phyloP scores from a whole-genome alignment of 2,329 filamentous ascomycete species.

The Xylariaceae sp. region DNA sequence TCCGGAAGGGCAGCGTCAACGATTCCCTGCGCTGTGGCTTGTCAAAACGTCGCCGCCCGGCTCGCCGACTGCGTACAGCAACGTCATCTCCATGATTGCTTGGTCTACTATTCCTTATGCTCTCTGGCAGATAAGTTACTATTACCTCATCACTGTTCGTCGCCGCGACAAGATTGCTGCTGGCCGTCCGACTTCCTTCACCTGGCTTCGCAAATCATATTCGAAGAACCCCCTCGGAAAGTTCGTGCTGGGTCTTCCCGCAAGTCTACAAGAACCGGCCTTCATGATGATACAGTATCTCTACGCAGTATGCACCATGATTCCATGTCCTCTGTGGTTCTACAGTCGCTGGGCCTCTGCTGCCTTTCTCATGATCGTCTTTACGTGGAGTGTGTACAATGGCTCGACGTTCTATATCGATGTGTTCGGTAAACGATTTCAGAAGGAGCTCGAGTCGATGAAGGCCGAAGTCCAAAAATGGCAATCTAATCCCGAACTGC shows the following conservation, averaged over 20 bases:
- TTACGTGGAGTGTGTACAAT: constrained; percentile 93
- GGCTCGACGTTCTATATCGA: constrained; percentile 98
- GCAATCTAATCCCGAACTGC: constrained; percentile 62
- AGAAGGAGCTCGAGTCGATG: constrained; percentile 89
- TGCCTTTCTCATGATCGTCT: constrained; percentile 74
- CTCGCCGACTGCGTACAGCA: constrained; percentile 75
- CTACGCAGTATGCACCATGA: constrained; percentile 89
- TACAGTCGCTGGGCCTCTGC: constrained; percentile 78
- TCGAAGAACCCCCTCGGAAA: constrained; percentile 85
- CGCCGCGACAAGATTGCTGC: constrained; percentile 95
- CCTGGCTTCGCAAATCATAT: constrained; percentile 91
- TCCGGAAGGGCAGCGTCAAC: constrained; percentile 57
- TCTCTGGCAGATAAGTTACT: constrained; percentile 88
- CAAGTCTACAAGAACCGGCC: constrained; percentile 72
- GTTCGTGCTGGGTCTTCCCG: constrained; percentile 74
- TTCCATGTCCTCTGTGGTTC: constrained; percentile 94
- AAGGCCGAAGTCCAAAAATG: constrained; percentile 85
- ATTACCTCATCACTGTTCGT: constrained; percentile 91
- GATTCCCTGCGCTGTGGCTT: constrained; percentile 80
- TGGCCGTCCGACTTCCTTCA: constrained; percentile 92
- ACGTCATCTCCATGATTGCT: constrained; percentile 76
- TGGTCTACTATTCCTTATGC: constrained; percentile 94
- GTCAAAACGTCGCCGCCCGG: constrained; percentile 68
- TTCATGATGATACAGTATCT: constrained; percentile 96
- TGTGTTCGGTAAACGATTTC: constrained; percentile 92